A percentile compares a stretch with the other conserved stretches of the same genome.
These are phyloP conservation scores for Aspergillus biplanus DNA, from an alignment of 495 filamentous ascomycete species.

Conservation along the genomic window DNA sequence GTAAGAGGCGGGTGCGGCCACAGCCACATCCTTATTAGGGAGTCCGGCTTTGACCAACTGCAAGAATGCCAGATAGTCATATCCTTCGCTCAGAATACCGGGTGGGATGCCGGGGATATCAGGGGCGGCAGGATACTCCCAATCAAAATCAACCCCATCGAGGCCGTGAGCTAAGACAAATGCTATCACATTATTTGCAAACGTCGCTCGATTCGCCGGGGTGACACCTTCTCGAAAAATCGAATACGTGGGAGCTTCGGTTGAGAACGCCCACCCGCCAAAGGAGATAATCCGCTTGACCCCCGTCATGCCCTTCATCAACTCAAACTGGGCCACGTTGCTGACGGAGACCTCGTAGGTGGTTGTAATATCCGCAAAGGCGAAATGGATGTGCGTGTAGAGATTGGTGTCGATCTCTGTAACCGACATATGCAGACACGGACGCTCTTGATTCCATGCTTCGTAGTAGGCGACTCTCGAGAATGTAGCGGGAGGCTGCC, in stretches of 20 bases:
- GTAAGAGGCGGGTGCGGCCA: conserved; percentile 32
- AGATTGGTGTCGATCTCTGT: conserved; percentile 22
- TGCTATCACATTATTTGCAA: conserved; percentile 21
- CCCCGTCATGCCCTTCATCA: conserved; percentile 26
- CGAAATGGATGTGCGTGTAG: conserved; percentile 51
- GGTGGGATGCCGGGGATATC: conserved; percentile 47
- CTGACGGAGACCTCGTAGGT: conserved; percentile 34
- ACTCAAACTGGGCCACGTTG: conserved; percentile 21
- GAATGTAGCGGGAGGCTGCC: conserved; percentile 15
- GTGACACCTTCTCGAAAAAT: conserved; percentile 39
- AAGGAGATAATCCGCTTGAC: conserved; percentile 45
- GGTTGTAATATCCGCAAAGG: conserved; percentile 43
- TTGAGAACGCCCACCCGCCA: conserved; percentile 53
- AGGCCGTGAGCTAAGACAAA: conserved; percentile 4
- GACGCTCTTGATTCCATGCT: conserved; percentile 20
- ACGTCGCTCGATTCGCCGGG: conserved; percentile 1
- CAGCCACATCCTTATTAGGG: too few relatives aligned
- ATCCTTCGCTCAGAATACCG: too few relatives aligned
- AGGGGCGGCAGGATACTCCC: conserved; percentile 22
- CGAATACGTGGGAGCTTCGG: conserved; percentile 34
- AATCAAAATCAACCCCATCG: conserved; percentile 15
- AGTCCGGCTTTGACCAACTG: too few relatives aligned
- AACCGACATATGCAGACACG: conserved; percentile 26
- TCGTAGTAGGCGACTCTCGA: conserved; percentile 27
- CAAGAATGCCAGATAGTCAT: too few relatives aligned